These are phyloP conservation scores for Eucalyptus pumila DNA, from an alignment of 345 rosid species.

Conservation along the genomic window DNA sequence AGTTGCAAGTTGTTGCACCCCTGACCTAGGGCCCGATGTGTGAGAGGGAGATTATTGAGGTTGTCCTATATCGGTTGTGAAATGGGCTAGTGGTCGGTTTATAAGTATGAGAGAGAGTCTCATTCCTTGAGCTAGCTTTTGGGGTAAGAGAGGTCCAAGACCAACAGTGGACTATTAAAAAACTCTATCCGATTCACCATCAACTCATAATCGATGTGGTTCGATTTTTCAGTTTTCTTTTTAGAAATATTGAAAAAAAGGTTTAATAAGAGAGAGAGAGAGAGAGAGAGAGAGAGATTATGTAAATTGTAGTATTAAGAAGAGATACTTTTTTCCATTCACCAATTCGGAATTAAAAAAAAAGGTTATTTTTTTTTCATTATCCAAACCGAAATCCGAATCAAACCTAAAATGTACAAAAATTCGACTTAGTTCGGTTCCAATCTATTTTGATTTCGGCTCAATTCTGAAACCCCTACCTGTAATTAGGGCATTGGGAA, in stretches of 20 bases:
- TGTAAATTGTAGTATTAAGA: too few relatives aligned
- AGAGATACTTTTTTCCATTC: too few relatives aligned
- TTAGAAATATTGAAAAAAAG: too few relatives aligned
- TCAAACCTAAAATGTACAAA: not conserved
- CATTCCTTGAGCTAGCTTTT: accelerated
- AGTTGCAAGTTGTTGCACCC: accelerated
- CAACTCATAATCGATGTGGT: accelerated
- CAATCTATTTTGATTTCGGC: accelerated
- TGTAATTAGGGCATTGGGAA: not conserved
- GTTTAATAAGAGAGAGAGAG: too few relatives aligned
- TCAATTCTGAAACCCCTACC: not conserved
- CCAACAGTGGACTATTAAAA: too few relatives aligned
- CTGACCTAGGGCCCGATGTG: accelerated
- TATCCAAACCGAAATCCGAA: not conserved
- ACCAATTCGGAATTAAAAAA: too few relatives aligned
- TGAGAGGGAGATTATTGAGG: accelerated
- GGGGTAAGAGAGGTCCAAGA: too few relatives aligned
- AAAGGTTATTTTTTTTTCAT: too few relatives aligned
- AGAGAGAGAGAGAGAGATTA: too few relatives aligned
- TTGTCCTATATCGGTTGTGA: accelerated
- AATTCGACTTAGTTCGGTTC: accelerated
- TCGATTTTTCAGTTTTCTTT: too few relatives aligned
- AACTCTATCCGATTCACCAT: too few relatives aligned
- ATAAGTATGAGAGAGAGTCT: too few relatives aligned
- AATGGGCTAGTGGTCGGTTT: accelerated